Evolutionary conservation across 23 red algal species (phyloP).

Genomic region (Cyanidiococcus yangmingshanensis): DNA sequence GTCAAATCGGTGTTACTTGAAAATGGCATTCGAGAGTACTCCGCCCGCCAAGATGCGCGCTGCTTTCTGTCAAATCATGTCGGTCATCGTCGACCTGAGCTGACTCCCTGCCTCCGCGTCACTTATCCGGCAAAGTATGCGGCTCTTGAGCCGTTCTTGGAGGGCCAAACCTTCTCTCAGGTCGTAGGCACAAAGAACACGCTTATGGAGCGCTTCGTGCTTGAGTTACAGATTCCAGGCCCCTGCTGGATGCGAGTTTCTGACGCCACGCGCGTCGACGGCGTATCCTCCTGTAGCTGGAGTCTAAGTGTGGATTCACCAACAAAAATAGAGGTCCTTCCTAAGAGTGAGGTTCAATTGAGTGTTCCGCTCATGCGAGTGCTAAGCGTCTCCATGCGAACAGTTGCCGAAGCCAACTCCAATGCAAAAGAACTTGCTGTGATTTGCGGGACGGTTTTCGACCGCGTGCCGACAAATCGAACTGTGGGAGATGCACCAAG

Average conservation of each 20-base stretch:
- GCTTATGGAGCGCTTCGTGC: slow-evolving; percentile 38
- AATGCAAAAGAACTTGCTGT: slow-evolving; percentile 45
- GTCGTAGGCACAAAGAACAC: slow-evolving; percentile 60
- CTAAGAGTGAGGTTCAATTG: background rate
- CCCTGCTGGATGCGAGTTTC: slow-evolving; percentile 67
- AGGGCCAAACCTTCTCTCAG: slow-evolving; percentile 56
- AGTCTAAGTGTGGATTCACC: slow-evolving; percentile 19
- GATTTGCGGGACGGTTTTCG: slow-evolving; percentile 37
- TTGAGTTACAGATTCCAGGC: slow-evolving; percentile 53
- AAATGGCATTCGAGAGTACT: slow-evolving; percentile 21
- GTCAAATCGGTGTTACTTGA: slow-evolving; percentile 30
- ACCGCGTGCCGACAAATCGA: slow-evolving; percentile 44
- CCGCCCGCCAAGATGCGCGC: slow-evolving; percentile 46
- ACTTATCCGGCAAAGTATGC: slow-evolving; percentile 49
- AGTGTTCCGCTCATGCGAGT: slow-evolving; percentile 23
- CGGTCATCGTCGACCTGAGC: slow-evolving; percentile 30
- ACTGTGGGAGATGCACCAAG: slow-evolving; percentile 26
- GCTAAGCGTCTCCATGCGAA: slow-evolving; percentile 43
- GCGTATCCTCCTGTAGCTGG: slow-evolving; percentile 26
- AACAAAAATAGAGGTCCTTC: slow-evolving; percentile 15
- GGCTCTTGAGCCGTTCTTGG: slow-evolving; percentile 17
- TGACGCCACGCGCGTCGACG: slow-evolving; percentile 36
- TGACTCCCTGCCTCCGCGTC: slow-evolving; percentile 64
- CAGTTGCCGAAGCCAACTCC: slow-evolving; percentile 35
- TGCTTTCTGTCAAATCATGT: slow-evolving; percentile 38